Evolutionary conservation across 2,329 filamentous ascomycete species (phyloP).

Genomic region (Curvularia hawaiiensis): DNA sequence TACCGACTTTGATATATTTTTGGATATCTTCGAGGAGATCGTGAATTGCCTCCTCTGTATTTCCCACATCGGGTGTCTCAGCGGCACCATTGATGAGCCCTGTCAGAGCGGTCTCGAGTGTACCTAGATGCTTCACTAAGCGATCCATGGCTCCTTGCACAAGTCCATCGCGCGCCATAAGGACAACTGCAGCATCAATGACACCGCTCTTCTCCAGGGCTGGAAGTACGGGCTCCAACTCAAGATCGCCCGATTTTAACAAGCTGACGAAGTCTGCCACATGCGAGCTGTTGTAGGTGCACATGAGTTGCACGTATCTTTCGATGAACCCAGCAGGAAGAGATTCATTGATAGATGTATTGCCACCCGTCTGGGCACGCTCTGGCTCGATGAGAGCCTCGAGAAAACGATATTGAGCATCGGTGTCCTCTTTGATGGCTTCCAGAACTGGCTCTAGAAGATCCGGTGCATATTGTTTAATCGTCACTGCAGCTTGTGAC

Average conservation of each 20-base stretch:
- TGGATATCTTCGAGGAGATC: constrained; percentile 79
- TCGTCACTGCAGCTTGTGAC: constrained; percentile 65
- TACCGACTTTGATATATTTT: constrained; percentile 90
- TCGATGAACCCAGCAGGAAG: constrained; percentile 70
- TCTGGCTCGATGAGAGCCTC: constrained; percentile 73
- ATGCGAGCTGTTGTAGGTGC: constrained; percentile 77
- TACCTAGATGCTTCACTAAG: constrained; percentile 78
- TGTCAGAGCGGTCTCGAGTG: constrained; percentile 77
- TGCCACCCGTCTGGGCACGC: constrained; percentile 16
- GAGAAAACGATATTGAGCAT: constrained; percentile 77
- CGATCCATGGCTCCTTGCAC: constrained; percentile 82
- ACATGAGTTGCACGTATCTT: constrained; percentile 89
- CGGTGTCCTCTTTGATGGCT: constrained; percentile 63
- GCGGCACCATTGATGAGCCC: constrained; percentile 70
- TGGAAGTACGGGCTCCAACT: constrained; percentile 79
- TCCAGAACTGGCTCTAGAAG: constrained; percentile 71
- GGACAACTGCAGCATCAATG: constrained; percentile 87
- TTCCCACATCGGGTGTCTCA: constrained; percentile 61
- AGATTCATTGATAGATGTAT: constrained; percentile 25
- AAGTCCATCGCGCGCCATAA: constrained; percentile 88
- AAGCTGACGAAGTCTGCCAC: constrained; percentile 84
- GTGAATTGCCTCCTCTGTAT: constrained; percentile 69
- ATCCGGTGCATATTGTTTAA: constrained; percentile 66
- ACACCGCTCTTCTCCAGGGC: constrained; percentile 88
- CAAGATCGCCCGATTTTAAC: constrained; percentile 77